Percentiles rank a stretch among this genome's conserved stretches.
These are phyloP conservation scores for Naganishia albida DNA, from an alignment of 1,284 basidiomycete species.

Conservation along the genomic window DNA sequence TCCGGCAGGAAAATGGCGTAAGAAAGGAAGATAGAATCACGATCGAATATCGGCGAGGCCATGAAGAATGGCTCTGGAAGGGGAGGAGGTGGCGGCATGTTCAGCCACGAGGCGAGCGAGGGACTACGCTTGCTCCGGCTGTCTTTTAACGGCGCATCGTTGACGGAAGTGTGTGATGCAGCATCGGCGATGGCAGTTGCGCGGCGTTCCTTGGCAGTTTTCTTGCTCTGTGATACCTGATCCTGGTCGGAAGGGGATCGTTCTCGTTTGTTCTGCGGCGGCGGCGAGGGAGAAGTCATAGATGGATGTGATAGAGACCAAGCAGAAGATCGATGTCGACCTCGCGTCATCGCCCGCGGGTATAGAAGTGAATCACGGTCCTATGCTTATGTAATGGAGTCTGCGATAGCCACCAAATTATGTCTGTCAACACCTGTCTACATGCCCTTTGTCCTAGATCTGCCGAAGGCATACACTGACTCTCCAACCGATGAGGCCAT, in stretches of 20 bases:
- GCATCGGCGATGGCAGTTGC: neutral
- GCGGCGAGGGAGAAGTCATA: neutral
- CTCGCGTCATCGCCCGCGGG: too few species aligned
- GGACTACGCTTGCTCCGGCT: neutral
- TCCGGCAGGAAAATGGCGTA: slow-evolving; percentile 32
- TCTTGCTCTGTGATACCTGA: neutral
- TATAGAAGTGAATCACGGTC: too few species aligned
- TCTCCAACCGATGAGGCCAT: neutral
- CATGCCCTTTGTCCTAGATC: neutral
- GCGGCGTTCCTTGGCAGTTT: slow-evolving; percentile 11
- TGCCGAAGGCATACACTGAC: too few species aligned
- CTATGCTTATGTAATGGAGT: too few species aligned
- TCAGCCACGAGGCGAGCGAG: slow-evolving; percentile 25
- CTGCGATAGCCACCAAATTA: too few species aligned
- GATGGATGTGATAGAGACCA: neutral
- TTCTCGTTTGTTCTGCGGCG: neutral
- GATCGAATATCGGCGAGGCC: slow-evolving; percentile 29
- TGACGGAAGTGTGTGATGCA: neutral
- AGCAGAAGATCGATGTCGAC: too few species aligned
- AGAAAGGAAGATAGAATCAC: slow-evolving; percentile 31
- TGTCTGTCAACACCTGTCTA: neutral
- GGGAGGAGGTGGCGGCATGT: slow-evolving; percentile 18
- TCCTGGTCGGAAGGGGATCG: neutral
- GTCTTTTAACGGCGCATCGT: neutral
- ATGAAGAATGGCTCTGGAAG: slow-evolving; percentile 25